Evolutionary conservation across 805 yeast species (phyloP).

Genomic region (Metschnikowia baotianmanensis): DNA sequence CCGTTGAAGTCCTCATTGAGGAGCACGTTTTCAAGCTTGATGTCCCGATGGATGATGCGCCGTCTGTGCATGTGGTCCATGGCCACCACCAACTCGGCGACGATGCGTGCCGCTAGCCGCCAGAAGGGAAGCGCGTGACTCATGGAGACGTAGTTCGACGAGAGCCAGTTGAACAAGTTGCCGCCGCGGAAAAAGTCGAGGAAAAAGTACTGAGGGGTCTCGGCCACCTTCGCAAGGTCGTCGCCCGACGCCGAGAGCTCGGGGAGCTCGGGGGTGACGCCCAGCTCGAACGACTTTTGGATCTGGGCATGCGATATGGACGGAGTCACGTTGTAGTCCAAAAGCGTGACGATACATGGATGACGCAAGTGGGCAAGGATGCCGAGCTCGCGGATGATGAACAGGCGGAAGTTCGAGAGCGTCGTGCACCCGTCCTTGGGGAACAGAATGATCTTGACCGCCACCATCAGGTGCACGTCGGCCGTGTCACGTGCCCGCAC

Average conservation of each 20-base stretch:
- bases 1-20: slow-evolving; percentile 32
- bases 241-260: no score
- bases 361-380: slow-evolving; percentile 57
- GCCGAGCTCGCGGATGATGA: slow-evolving; percentile 62
- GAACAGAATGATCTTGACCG: slow-evolving; percentile 63
- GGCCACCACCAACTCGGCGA: slow-evolving; percentile 68
- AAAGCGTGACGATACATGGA: slow-evolving; percentile 65
- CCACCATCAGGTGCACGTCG: slow-evolving; percentile 40
- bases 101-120: slow-evolving; percentile 55
- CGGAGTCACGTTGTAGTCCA: slow-evolving; percentile 47
- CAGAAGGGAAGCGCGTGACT: slow-evolving; percentile 33
- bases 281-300: slow-evolving; percentile 10
- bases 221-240: slow-evolving; percentile 9
- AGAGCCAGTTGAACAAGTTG: slow-evolving; percentile 64
- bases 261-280: background rate
- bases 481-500: slow-evolving; percentile 41
- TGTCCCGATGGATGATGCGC: slow-evolving; percentile 82
- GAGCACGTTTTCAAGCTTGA: slow-evolving; percentile 84
- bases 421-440: slow-evolving; percentile 29
- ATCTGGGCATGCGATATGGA: slow-evolving; percentile 26
- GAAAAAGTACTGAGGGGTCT: slow-evolving; percentile 47
- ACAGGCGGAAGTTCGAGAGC: slow-evolving; percentile 32
- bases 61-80: slow-evolving; percentile 65
- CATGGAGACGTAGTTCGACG: slow-evolving; percentile 25
- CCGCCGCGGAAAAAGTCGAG: slow-evolving; percentile 84